phyloP scores from a whole-genome alignment of 2,329 filamentous ascomycete species.

The Dichotomopilus funicola region DNA sequence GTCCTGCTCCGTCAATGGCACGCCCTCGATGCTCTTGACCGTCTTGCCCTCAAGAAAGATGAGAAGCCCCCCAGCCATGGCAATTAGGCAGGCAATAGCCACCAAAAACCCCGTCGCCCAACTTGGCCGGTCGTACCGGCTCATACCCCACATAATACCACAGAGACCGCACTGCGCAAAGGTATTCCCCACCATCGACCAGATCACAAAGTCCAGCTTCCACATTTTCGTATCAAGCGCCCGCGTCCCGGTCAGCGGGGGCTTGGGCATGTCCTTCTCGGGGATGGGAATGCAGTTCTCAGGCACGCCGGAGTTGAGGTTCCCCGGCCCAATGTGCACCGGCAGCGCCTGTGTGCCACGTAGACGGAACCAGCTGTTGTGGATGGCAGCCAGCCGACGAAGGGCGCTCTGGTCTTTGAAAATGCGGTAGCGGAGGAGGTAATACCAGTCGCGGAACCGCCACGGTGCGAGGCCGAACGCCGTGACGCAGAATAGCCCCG shows the following conservation, averaged over 20 bases:
- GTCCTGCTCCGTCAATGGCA: constrained; percentile 54
- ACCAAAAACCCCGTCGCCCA: constrained; percentile 80
- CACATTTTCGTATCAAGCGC: constrained; percentile 61
- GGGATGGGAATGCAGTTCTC: constrained; percentile 56
- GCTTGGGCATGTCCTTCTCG: constrained; percentile 52
- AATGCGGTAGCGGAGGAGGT: constrained; percentile 59
- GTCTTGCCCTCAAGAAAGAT: constrained; percentile 65
- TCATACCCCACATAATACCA: constrained; percentile 77
- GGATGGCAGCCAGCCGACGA: constrained; percentile 64
- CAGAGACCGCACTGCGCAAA: constrained; percentile 67
- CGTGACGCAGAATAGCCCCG: constrained; percentile 79
- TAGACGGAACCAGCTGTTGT: constrained; percentile 70
- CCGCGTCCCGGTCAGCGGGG: constrained; percentile 64
- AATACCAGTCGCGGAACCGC: constrained; percentile 76
- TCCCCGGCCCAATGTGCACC: constrained; percentile 45
- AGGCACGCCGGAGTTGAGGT: constrained; percentile 35
- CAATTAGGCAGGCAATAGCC: constrained; percentile 63
- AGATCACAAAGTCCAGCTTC: constrained; percentile 76
- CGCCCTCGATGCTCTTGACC: constrained; percentile 66
- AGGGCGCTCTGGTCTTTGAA: constrained; percentile 48
- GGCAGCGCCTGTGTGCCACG: constrained; percentile 57
- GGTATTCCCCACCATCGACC: constrained; percentile 73
- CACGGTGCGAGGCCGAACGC: constrained; percentile 79
- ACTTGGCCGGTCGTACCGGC: constrained; percentile 64
- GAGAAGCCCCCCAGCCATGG: constrained; percentile 61